phyloP scores from a whole-genome alignment of 176 grass and related monocot genomes.

The Triticum dicoccoides region DNA sequence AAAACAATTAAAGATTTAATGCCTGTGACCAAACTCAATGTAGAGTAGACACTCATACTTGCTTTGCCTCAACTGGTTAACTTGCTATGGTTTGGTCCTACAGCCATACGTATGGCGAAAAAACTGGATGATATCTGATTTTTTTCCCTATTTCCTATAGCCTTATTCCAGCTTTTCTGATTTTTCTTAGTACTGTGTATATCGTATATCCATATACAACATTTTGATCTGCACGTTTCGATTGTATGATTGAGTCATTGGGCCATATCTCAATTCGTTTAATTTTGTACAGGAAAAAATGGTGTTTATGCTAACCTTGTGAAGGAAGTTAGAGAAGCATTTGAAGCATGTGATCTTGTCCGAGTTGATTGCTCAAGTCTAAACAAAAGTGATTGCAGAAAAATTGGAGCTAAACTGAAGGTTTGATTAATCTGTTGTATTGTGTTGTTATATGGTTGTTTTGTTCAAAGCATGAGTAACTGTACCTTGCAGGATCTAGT shows the following conservation, averaged over 20 bases:
- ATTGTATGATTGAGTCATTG: constrained; percentile 1
- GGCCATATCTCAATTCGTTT: not conserved
- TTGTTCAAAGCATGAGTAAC: constrained; percentile 39
- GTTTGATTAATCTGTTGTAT: constrained; percentile 40
- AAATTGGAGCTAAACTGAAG: constrained; percentile 92
- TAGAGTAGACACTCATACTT: not conserved
- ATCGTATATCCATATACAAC: not conserved
- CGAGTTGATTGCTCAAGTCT: constrained; percentile 71
- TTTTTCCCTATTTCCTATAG: not conserved
- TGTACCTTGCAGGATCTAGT: constrained; percentile 77
- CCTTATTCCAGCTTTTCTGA: constrained; percentile 17
- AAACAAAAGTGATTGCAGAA: constrained; percentile 87
- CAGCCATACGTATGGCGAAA: not conserved
- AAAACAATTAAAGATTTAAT: not conserved
- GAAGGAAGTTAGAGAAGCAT: constrained; percentile 79
- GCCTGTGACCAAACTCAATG: not conserved
- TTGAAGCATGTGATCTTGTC: constrained; percentile 90
- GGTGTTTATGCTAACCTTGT: constrained; percentile 82
- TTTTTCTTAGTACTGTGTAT: constrained; percentile 1
- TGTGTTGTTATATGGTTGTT: not conserved
- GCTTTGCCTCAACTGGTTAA: not conserved
- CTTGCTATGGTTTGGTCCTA: not conserved
- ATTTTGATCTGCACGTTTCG: not conserved
- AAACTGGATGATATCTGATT: not conserved
- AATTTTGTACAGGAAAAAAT: constrained; percentile 73